These are phyloP conservation scores for Talaromyces rugulosus DNA, from an alignment of 2,329 filamentous ascomycete genomes.

Conservation along the genomic window DNA sequence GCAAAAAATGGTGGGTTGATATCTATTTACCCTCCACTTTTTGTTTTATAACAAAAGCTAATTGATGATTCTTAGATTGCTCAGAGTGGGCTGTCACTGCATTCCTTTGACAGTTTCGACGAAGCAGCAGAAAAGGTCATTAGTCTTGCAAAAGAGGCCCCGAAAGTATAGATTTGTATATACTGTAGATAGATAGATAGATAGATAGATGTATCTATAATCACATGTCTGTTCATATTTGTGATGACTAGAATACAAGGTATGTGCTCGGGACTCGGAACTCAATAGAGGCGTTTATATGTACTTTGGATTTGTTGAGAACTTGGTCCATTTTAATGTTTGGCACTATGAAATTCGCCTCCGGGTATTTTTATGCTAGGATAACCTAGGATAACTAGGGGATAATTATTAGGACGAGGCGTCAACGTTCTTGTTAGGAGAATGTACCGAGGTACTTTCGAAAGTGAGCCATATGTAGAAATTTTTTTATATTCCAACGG, in stretches of 20 bases:
- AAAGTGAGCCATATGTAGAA: background rate
- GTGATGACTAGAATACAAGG: background rate
- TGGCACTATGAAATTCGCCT: background rate
- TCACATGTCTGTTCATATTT: background rate
- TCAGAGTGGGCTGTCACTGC: conserved; percentile 63
- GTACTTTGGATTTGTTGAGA: background rate
- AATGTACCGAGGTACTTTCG: conserved; percentile 2
- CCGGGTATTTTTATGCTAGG: background rate
- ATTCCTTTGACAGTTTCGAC: conserved; percentile 71
- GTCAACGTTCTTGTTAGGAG: background rate
- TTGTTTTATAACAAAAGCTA: background rate
- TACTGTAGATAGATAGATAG: background rate
- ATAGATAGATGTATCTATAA: background rate
- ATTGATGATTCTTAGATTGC: conserved; percentile 45
- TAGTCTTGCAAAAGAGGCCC: conserved; percentile 43
- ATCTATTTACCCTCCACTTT: background rate
- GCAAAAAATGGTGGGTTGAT: conserved; percentile 54
- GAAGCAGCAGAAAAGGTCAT: conserved; percentile 66
- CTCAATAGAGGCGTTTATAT: background rate
- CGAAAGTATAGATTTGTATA: background rate
- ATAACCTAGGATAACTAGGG: background rate
- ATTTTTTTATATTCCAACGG: background rate
- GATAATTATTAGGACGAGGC: background rate
- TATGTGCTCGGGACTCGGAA: background rate
- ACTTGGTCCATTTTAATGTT: background rate